Conservation (phyloP, 129 eudicot species). For the Gnaphalium uliginosum region DNA sequence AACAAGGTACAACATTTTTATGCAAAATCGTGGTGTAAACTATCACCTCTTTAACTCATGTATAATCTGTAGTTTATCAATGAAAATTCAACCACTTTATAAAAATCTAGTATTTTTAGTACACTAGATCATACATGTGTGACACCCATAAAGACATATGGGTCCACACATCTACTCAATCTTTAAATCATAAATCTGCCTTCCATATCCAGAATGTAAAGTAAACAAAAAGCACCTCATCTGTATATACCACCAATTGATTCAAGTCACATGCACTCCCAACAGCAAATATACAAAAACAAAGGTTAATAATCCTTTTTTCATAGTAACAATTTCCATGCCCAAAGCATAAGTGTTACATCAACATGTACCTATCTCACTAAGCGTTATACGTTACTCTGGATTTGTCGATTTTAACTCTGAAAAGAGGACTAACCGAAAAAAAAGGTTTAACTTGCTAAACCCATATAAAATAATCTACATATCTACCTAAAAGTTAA, state of each 20-base stretch:
- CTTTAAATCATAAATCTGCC: slow-evolving; percentile 7
- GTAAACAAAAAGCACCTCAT: slow-evolving; percentile 47
- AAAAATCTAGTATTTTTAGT: neutral
- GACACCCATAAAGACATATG: slow-evolving; percentile 5
- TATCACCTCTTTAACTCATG: too few species aligned
- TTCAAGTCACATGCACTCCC: slow-evolving; percentile 36
- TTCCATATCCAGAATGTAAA: slow-evolving; percentile 21
- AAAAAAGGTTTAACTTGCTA: slow-evolving; percentile 28
- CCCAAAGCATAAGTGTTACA: slow-evolving; percentile 19
- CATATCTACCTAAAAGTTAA: slow-evolving; percentile 23
- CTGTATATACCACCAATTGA: slow-evolving; percentile 53
- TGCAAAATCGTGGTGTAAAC: too few species aligned
- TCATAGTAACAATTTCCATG: slow-evolving; percentile 4
- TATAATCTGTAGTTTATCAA: neutral
- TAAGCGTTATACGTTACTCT: slow-evolving; percentile 5
- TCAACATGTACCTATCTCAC: slow-evolving; percentile 7
- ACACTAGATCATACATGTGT: slow-evolving; percentile 5
- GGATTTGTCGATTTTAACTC: slow-evolving; percentile 12
- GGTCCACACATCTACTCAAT: slow-evolving; percentile 10
- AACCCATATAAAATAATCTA: slow-evolving; percentile 28
- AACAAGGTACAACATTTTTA: too few species aligned
- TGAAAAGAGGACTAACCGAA: slow-evolving; percentile 15
- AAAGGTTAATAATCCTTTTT: slow-evolving; percentile 19
- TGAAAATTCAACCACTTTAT: neutral
- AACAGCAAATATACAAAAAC: slow-evolving; percentile 19